These are phyloP conservation scores for Harrya chromipes DNA, from an alignment of 768 basidiomycete species.

Conservation along the genomic window DNA sequence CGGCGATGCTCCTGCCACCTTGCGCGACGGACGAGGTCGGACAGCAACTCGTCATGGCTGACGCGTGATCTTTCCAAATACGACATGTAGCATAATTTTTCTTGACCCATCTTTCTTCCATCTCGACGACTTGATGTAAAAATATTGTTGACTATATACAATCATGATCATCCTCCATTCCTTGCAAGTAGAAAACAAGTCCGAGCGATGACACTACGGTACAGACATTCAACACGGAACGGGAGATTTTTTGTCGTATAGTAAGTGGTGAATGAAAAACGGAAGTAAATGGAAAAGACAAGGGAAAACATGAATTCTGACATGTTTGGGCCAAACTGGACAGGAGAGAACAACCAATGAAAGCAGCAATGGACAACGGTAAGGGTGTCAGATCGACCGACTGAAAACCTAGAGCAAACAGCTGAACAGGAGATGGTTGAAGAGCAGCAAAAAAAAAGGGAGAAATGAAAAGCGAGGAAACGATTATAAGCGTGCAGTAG, in stretches of 20 bases:
- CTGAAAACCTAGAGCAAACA: constrained; percentile 20
- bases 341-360: constrained; percentile 11
- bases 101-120: not conserved
- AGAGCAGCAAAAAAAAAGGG: not conserved
- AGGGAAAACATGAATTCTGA: not conserved
- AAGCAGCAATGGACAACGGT: constrained; percentile 15
- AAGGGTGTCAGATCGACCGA: constrained; percentile 13
- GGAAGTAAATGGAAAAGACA: constrained; percentile 2
- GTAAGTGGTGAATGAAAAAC: constrained; percentile 6
- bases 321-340: constrained; percentile 1
- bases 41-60: constrained; percentile 2
- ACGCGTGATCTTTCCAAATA: not conserved
- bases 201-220: constrained; percentile 24
- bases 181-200: constrained; percentile 13
- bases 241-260: constrained; percentile 30
- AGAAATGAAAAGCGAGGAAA: constrained; percentile 3
- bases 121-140: not conserved
- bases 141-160: constrained; percentile 23
- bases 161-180: constrained; percentile 25
- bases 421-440: constrained; percentile 10
- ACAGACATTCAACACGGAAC: constrained; percentile 25
- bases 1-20: constrained; percentile 3
- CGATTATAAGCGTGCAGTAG: constrained; percentile 27
- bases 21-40: constrained; percentile 1
- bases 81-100: too few relatives aligned